Evolutionary conservation across 352 stramenopile species (phyloP).

Genomic region (Globisporangium orthogonon): DNA sequence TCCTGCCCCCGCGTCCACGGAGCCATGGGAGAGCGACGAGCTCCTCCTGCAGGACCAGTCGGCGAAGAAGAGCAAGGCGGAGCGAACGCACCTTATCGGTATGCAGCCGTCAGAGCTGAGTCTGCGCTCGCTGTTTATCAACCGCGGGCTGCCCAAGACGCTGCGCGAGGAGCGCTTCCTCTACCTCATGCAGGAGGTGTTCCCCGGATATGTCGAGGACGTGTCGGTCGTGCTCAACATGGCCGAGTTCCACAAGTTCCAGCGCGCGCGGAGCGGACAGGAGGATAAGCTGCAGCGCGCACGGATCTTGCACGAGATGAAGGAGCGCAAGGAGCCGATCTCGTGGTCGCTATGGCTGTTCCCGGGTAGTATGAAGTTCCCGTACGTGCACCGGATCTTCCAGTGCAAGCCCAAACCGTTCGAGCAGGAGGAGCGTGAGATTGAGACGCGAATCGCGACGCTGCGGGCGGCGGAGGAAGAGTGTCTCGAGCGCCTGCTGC

Average conservation of each 20-base stretch:
- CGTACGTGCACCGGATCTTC: conserved; percentile 48
- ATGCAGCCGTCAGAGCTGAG: conserved; percentile 79
- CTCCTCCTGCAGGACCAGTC: conserved; percentile 14
- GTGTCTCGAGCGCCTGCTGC: conserved; percentile 49
- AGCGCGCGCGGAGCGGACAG: conserved; percentile 38
- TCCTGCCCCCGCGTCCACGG: not conserved
- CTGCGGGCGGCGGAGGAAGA: conserved; percentile 49
- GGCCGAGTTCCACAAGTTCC: conserved; percentile 57
- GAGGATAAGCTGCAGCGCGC: conserved; percentile 55
- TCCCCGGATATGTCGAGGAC: conserved; percentile 74
- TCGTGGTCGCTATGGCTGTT: conserved; percentile 65
- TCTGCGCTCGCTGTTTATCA: conserved; percentile 71
- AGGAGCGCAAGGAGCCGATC: conserved; percentile 27
- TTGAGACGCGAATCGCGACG: conserved; percentile 39
- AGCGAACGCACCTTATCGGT: conserved; percentile 55
- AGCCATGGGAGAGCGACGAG: conserved; percentile 8
- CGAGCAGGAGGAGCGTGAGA: conserved; percentile 28
- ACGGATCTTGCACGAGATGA: conserved; percentile 42
- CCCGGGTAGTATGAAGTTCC: conserved; percentile 66
- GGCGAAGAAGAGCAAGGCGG: conserved; percentile 4
- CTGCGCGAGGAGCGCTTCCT: conserved; percentile 71
- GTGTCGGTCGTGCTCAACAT: conserved; percentile 81
- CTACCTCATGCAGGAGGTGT: conserved; percentile 75
- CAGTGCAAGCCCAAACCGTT: conserved; percentile 35
- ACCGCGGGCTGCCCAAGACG: conserved; percentile 66